phyloP scores from a whole-genome alignment of 768 basidiomycete genomes.

The Pleurotus citrinopileatus region DNA sequence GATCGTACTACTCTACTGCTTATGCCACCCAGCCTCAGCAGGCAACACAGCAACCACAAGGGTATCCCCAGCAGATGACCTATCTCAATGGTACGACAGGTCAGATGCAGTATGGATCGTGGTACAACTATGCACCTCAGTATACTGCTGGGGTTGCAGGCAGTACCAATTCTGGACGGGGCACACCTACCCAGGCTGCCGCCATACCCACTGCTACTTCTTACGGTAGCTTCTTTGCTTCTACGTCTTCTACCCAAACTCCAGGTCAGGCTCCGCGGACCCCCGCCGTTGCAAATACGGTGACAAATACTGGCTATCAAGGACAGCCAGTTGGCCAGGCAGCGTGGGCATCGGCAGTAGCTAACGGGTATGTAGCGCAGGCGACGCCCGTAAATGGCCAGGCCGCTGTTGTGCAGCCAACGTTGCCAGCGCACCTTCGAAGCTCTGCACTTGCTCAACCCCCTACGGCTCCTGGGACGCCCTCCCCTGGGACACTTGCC shows the following conservation, averaged over 20 bases:
- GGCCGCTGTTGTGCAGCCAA: constrained; percentile 10
- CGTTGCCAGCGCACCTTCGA: constrained; percentile 28
- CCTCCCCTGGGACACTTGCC: constrained; percentile 4
- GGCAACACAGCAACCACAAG: constrained; percentile 1
- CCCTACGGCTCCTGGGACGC: neutral
- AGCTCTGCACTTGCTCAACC: constrained; percentile 13
- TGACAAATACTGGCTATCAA: constrained; percentile 18
- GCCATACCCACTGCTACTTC: constrained; percentile 18
- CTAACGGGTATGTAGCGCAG: constrained; percentile 2
- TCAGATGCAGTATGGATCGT: constrained; percentile 13
- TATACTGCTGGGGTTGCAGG: constrained; percentile 2
- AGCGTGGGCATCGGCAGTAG: neutral
- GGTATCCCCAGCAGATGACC: constrained; percentile 7
- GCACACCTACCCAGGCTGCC: constrained; percentile 29
- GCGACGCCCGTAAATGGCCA: neutral
- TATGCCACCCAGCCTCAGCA: constrained; percentile 6
- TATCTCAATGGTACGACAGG: constrained; percentile 10
- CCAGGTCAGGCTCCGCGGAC: constrained; percentile 24
- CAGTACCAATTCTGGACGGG: constrained; percentile 29
- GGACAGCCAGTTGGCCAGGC: constrained; percentile 11
- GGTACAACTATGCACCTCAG: constrained; percentile 15
- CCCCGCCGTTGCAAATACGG: constrained; percentile 51
- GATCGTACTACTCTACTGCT: constrained; percentile 9
- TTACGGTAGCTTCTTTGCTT: constrained; percentile 41
- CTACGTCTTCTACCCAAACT: constrained; percentile 20